Base-by-base conservation (phyloP, 331 rosid species). In the Erythrophleum ivorense region DNA sequence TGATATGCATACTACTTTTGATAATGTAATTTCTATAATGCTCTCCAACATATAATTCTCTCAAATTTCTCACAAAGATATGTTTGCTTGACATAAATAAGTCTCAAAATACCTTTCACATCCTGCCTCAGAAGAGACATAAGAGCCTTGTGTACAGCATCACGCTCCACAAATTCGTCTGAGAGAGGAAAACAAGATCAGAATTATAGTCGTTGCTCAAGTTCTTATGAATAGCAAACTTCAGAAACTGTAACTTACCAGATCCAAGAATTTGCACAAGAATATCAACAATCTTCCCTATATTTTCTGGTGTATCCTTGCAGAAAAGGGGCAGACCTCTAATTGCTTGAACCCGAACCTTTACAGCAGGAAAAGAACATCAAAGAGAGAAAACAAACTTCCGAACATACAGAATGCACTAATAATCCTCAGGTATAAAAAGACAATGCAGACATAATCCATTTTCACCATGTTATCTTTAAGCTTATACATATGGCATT, bases 131-230 rank as follows among this genome's bases (percentile, higher is more conserved):
- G 84, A 76, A 96, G 91, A 15, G 99, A 93, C 98, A 96, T 88
- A 14, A 96, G 97, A 83, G 98, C 98, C 90, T 94, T 96, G 82
- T 94, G 96, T 49, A 96, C 99, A 13, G 97, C 99, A 86, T 96
- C 99, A 62, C 98, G 99, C 91, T 96, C 99, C 88, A 96, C 98
- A 71, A 96, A 96, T 84, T 96, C 99, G 85, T 94, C 99, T 94
- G 81, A 66, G 66, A 63, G 19, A 53, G 62, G 53, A 33, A 34
- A 46, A 67, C 66, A 78, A 72, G 6, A 80, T 88, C 81, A 90
- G 84, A 87, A 76, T 63, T 81, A 70, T 62, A 68, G 71, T 54
- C 54, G 24, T 59, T 45, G 8, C 31, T 50, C 67, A 62, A 46
- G 49, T 50, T 63, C 81, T 57, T 50, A 57, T 75, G 60, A 70